A percentile compares a stretch with the other conserved stretches of the same genome.
Evolutionary conservation across 495 filamentous ascomycete genomes (phyloP).

Genomic region (Penicillium antarcticum): DNA sequence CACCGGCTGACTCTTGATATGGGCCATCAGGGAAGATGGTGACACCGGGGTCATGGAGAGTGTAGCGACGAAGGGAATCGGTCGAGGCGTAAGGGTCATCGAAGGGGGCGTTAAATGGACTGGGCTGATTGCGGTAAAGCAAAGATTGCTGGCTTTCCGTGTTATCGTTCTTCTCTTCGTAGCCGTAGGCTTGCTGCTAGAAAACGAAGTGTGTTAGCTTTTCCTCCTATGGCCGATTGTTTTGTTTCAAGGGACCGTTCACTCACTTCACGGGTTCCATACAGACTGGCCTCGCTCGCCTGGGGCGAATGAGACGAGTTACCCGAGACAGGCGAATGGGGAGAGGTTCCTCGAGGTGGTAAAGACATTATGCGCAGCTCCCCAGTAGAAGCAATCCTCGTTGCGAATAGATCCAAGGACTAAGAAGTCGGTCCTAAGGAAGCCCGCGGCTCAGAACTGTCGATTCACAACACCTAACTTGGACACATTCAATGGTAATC

Average conservation of each 20-base stretch:
- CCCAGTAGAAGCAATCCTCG: not conserved
- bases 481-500: too few relatives aligned
- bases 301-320: slow-evolving; percentile 20
- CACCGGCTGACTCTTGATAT: slow-evolving; percentile 54
- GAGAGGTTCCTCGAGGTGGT: slow-evolving; percentile 18
- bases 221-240: not conserved
- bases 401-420: too few relatives aligned
- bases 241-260: not conserved
- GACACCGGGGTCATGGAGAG: slow-evolving; percentile 32
- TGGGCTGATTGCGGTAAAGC: slow-evolving; percentile 47
- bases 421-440: too few relatives aligned
- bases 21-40: slow-evolving; percentile 42
- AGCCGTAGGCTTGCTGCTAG: slow-evolving; percentile 23
- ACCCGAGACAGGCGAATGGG: slow-evolving; percentile 19
- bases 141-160: slow-evolving; percentile 24
- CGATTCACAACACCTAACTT: too few relatives aligned
- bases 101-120: slow-evolving; percentile 58
- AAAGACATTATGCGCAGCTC: slow-evolving; percentile 19
- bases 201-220: slow-evolving; percentile 6
- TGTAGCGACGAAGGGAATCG: slow-evolving; percentile 37
- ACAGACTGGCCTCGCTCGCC: slow-evolving; percentile 21
- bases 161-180: slow-evolving; percentile 28
- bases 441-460: too few relatives aligned
- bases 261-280: slow-evolving; percentile 9
- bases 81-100: slow-evolving; percentile 71